These are phyloP conservation scores for Curvularia eragrostidis DNA, from an alignment of 2,329 filamentous ascomycete species.

Conservation along the genomic window DNA sequence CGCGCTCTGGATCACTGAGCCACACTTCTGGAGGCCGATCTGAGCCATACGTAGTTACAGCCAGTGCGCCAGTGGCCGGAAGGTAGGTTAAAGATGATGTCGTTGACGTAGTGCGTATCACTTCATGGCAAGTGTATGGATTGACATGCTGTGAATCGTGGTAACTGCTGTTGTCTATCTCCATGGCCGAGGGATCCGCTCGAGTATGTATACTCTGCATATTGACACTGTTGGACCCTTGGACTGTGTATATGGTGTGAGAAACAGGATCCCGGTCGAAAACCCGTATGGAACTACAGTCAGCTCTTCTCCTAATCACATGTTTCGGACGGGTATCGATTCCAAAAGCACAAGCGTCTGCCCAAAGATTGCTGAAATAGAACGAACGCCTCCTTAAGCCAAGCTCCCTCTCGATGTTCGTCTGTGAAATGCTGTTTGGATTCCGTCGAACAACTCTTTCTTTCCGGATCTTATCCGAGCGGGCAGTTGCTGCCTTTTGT, in stretches of 20 bases:
- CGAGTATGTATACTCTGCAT: conserved; percentile 16
- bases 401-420: conserved; percentile 38
- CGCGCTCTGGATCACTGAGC: conserved; percentile 34
- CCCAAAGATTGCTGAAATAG: conserved; percentile 34
- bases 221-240: conserved; percentile 34
- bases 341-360: conserved; percentile 35
- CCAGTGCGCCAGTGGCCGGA: conserved; percentile 37
- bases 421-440: conserved; percentile 25
- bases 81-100: conserved; percentile 43
- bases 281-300: conserved; percentile 21
- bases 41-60: conserved; percentile 40
- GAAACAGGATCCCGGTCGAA: conserved; percentile 39
- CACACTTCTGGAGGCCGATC: conserved; percentile 37
- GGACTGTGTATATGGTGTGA: conserved; percentile 33
- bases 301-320: conserved; percentile 15
- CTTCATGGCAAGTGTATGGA: conserved; percentile 29
- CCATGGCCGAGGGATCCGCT: conserved; percentile 7
- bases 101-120: conserved; percentile 34
- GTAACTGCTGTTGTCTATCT: conserved; percentile 8
- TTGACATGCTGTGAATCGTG: conserved; percentile 7
- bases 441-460: conserved; percentile 35
- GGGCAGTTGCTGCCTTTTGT: conserved; percentile 16
- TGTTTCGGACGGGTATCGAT: conserved; percentile 13
- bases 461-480: conserved; percentile 23
- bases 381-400: conserved; percentile 27